Evolutionary conservation across 352 stramenopile species (phyloP), one percentile per base, ranked within the genome.

Genomic region (Peronospora destructor): DNA sequence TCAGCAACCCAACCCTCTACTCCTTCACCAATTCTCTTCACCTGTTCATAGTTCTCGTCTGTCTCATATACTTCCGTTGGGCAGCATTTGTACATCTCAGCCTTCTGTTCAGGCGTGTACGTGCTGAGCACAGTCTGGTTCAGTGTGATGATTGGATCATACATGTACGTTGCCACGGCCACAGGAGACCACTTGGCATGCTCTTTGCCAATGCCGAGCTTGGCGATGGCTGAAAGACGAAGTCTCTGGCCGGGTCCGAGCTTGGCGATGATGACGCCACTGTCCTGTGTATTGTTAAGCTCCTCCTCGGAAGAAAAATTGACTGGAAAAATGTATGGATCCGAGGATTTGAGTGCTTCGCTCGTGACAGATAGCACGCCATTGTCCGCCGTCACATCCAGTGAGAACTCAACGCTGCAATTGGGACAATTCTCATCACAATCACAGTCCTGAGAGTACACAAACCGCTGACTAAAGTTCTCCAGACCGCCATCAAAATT

Each of bases 121-220:
- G 83, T 92, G 53, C 90, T 95, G 35, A 96, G 77, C 44, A 96
- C 88, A 54, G 85, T 92, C 53, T 91, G 77, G 58, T 96, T 95
- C 11, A 96, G 67, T 47, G 72, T 91, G 49, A 96, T 93, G 54
- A 91, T 90, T 42, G 85, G 83, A 45, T 95, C 84, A 58, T 93
- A 95, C 74, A 89, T 92, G 62, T 95, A 98, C 30, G 91, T 97
- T 11, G 93, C 94, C 5, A 97, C 91, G 0, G 87, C 90, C 34
- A 98, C 94, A 2, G 95, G 94, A 32, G 80, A 97, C 94, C 94
- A 98, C 79, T 98, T 98, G 55, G 94, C 91, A 64, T 98, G 95
- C 66, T 98, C 94, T 69, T 98, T 98, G 61, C 81, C 86, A 33
- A 97, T 96, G 6, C 95, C 94, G 7, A 91, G 71, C 48, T 96